Conservation (phyloP, 768 basidiomycete species). For the Gloeophyllum trabeum region DNA sequence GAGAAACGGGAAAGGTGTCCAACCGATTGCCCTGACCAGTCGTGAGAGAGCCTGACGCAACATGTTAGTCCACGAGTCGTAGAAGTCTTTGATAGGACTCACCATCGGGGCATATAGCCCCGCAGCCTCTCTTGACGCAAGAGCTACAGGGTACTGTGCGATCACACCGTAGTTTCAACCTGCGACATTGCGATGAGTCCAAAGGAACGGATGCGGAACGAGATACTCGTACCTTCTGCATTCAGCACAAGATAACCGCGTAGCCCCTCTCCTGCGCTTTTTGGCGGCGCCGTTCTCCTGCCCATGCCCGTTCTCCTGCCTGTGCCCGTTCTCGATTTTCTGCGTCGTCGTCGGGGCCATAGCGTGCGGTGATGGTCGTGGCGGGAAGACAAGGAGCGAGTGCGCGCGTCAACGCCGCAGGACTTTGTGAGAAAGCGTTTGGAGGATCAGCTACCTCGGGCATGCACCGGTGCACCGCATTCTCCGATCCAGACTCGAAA, state of each 20-base stretch:
- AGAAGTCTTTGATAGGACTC: conserved; percentile 11
- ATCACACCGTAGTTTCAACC: conserved; percentile 67
- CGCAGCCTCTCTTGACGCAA: conserved; percentile 72
- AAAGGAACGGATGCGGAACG: conserved; percentile 3
- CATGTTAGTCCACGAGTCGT: too few relatives aligned
- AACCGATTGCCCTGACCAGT: conserved; percentile 79
- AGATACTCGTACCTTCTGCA: conserved; percentile 47
- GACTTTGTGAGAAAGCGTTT: too few relatives aligned
- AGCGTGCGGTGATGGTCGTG: too few relatives aligned
- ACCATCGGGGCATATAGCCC: conserved; percentile 78
- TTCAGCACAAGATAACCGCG: conserved; percentile 70
- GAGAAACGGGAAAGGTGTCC: conserved; percentile 6
- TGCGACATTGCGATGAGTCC: conserved; percentile 11
- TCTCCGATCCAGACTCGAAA: too few relatives aligned
- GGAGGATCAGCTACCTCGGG: too few relatives aligned
- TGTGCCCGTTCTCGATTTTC: too few relatives aligned
- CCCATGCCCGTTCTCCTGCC: too few relatives aligned
- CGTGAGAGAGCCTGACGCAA: conserved; percentile 53
- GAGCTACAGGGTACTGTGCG: conserved; percentile 68
- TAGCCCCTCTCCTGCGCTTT: conserved; percentile 52
- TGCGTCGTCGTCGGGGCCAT: too few relatives aligned
- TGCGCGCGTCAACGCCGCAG: too few relatives aligned
- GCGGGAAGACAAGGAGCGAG: too few relatives aligned
- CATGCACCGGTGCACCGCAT: too few relatives aligned
- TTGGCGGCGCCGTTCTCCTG: conserved; percentile 24